Evolutionary conservation across 805 yeast species (phyloP), one percentile per base, ranked within the genome.

Genomic region (Priceomyces haplophilus): DNA sequence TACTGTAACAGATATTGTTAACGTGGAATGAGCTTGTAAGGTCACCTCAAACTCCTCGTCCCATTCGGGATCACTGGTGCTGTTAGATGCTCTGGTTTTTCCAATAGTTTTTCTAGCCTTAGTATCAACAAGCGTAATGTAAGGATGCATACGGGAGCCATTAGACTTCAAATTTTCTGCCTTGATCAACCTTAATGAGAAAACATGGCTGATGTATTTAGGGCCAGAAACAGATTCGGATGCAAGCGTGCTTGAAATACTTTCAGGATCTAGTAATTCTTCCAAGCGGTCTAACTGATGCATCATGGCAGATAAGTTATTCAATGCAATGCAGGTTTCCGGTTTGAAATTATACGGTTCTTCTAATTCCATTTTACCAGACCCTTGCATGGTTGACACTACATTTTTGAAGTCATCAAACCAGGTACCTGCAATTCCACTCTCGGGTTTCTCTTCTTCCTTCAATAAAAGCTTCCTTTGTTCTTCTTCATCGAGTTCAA

Each of bases 21-120:
- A 64, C 1, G 75, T 56, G 1, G 73, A 61, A 17, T 69, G 62
- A 0, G 74, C 70, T 12, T 62, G 58, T 11, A 69, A 40, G 3
- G 67, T 64, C 7, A 69, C 45, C 58, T 88, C 96, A 58, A 88
- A 87, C 43, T 85, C 86, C 65, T 90, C 96, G 53, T 87, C 86
- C 95, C 95, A 91, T 12, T 75, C 78, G 0, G 97, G 97, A 52
- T 81, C 80, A 25, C 76, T 64, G 3, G 82, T 78, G 41, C 78
- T 78, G 23, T 72, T 68, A 3, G 85, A 68, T 0, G 82, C 75
- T 51, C 86, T 71, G 0, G 98, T 90, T 46, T 78, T 80, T 2
- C 85, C 90, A 25, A 86, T 65, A 21, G 80, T 79, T 40, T 66
- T 71, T 30, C 78, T 69, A 2, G 72, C 71, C 30, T 61, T 62